Conservation (phyloP, 1,139 yeast species). For the Geotrichum reessii region DNA sequence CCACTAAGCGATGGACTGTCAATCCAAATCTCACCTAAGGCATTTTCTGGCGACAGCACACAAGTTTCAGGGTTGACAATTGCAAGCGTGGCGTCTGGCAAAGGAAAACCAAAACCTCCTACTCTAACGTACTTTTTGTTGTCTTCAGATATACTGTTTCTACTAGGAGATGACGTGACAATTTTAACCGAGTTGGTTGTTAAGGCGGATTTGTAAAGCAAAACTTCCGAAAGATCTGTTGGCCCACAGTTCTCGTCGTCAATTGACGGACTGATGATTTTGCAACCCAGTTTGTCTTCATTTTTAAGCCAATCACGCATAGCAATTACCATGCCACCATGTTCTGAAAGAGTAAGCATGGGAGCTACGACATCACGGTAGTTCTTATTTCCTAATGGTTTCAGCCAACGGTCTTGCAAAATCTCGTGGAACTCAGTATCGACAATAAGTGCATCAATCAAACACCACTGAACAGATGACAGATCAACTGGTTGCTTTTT, state of each 20-base stretch:
- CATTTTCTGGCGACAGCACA: slow-evolving; percentile 58
- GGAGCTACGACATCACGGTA: slow-evolving; percentile 84
- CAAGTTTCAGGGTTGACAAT: slow-evolving; percentile 90
- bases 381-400: slow-evolving; percentile 79
- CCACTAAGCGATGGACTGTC: slow-evolving; percentile 85
- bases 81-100: slow-evolving; percentile 90
- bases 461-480: slow-evolving; percentile 78
- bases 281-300: slow-evolving; percentile 52
- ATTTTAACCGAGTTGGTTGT: slow-evolving; percentile 73
- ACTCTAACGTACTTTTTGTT: slow-evolving; percentile 54
- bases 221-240: slow-evolving; percentile 55
- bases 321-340: slow-evolving; percentile 93
- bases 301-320: slow-evolving; percentile 78
- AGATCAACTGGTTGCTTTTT: slow-evolving; percentile 76
- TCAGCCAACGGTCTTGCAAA: slow-evolving; percentile 83
- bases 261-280: slow-evolving; percentile 22
- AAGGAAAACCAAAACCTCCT: slow-evolving; percentile 89
- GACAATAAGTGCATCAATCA: slow-evolving; percentile 84
- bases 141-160: slow-evolving; percentile 39
- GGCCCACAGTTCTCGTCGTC: slow-evolving; percentile 42
- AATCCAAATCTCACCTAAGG: slow-evolving; percentile 97
- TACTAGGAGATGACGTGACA: slow-evolving; percentile 51
- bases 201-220: slow-evolving; percentile 74
- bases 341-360: slow-evolving; percentile 80
- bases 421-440: slow-evolving; percentile 93